A percentile compares a stretch with the other conserved stretches of the same genome.
phyloP scores from a whole-genome alignment of 2,329 filamentous ascomycete genomes.

The Pseudogymnoascus pannorum region DNA sequence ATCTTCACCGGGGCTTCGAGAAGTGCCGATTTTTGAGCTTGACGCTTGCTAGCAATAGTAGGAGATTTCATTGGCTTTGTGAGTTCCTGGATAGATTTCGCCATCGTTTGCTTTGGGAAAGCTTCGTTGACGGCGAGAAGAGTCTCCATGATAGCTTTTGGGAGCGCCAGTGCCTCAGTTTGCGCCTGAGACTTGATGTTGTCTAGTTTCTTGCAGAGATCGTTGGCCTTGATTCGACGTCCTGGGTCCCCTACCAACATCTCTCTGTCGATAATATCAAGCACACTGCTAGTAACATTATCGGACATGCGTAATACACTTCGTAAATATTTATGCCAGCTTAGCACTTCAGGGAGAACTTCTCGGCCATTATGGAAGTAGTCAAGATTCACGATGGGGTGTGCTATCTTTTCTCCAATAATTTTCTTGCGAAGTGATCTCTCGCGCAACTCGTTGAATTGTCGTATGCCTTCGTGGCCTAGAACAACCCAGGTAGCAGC shows the following conservation, averaged over 20 bases:
- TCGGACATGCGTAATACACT: slow-evolving; percentile 17
- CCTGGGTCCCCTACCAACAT: slow-evolving; percentile 18
- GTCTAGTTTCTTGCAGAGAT: slow-evolving; percentile 9
- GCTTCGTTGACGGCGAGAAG: background rate
- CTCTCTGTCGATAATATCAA: slow-evolving; percentile 23
- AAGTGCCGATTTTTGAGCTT: background rate
- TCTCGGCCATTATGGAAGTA: slow-evolving; percentile 23
- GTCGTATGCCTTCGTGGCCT: slow-evolving; percentile 27
- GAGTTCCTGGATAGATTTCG: background rate
- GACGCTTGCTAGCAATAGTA: background rate
- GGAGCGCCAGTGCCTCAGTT: background rate
- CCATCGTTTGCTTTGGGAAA: background rate
- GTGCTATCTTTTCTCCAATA: background rate
- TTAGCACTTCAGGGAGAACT: slow-evolving; percentile 18
- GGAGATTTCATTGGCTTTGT: background rate
- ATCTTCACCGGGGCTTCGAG: background rate
- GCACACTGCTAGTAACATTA: slow-evolving; percentile 16
- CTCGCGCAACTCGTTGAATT: slow-evolving; percentile 22
- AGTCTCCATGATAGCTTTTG: background rate
- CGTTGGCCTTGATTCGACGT: background rate
- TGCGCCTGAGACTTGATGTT: background rate
- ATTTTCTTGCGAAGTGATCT: slow-evolving; percentile 2
- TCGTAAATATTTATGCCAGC: slow-evolving; percentile 24
- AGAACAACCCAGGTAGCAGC: slow-evolving; percentile 33
- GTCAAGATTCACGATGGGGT: slow-evolving; percentile 5